Conservation (phyloP, 805 yeast genomes). For the Lachancea dasiensis region DNA sequence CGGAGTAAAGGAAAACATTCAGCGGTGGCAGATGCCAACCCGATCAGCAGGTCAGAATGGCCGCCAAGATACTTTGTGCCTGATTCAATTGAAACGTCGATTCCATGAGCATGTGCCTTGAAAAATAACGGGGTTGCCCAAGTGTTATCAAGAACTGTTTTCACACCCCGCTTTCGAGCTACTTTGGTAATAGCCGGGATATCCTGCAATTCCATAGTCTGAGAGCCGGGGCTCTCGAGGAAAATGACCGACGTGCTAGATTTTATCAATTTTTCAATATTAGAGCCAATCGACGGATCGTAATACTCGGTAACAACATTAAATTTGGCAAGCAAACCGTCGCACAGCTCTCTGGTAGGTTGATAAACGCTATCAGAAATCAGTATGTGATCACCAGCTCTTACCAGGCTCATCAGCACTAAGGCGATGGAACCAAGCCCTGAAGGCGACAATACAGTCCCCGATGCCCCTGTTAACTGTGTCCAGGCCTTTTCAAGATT, state of each 20-base stretch:
- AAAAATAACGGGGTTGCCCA: conserved; percentile 17
- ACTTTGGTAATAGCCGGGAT: conserved; percentile 10
- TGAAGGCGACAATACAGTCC: conserved; percentile 13
- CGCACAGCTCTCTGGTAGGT: conserved; percentile 12
- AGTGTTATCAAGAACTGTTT: conserved; percentile 13
- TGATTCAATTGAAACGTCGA: conserved; percentile 13
- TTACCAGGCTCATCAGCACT: conserved; percentile 10
- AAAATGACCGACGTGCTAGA: conserved; percentile 12
- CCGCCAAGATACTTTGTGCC: conserved; percentile 17
- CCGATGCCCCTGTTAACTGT: conserved; percentile 13
- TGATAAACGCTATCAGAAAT: conserved; percentile 11
- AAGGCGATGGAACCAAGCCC: conserved; percentile 13
- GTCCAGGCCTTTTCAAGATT: conserved; percentile 14
- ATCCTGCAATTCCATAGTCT: conserved; percentile 14
- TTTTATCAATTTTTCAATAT: conserved; percentile 10
- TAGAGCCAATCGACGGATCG: conserved; percentile 12
- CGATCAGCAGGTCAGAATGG: conserved; percentile 14
- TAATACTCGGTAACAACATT: conserved; percentile 11
- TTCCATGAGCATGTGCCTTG: conserved; percentile 11
- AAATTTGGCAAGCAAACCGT: conserved; percentile 9
- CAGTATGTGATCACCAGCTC: conserved; percentile 13
- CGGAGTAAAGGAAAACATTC: conserved; percentile 10
- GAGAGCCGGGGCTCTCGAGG: conserved; percentile 14
- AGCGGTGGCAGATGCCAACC: conserved; percentile 10
- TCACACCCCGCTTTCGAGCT: conserved; percentile 11